Base-by-base conservation (phyloP, 2,329 filamentous ascomycete species). In the Fusarium sterilihyphosum region DNA sequence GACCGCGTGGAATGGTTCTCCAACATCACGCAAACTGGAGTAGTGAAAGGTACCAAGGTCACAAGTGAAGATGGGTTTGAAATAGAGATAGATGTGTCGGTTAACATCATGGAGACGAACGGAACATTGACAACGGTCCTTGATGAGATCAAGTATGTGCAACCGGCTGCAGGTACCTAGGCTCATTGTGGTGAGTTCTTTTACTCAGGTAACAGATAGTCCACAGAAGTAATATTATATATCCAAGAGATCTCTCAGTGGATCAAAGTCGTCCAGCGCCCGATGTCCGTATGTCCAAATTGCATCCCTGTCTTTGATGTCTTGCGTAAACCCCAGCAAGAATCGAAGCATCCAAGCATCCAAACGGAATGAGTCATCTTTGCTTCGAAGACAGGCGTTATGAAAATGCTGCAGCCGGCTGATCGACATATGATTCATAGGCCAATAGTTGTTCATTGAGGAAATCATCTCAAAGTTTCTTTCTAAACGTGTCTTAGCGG, bases 391-490 rank as follows among this genome's bases (percentile, higher is more conserved):
- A 29, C 70, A 73, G 43, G 63, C 70, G 12, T 71, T 64, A 29
- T 71, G 67, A 33, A 73, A 73, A 22, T 61, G 49, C 20, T 67
- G 26, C 4, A 73, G 50, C 7, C 59, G 49, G 29, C 46, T 60
- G 33, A 71, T 54, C 3, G 67, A 67, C 17, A 54, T 57, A 5
- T 60, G 46, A 12, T 71, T 41, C 35, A 49, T 61, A 0, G 84
- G 82, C 85, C 85, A 87, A 61, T 82, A 84, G 6, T 73, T 77
- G 38, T 83, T 77, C 40, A 88, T 70, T 11, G 80, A 75, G 2
- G 82, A 81, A n/a, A 87, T 75, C 24, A 85, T 83, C 67, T 83
- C 79, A 63, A 87, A 87, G 63, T 87, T 87, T 26, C 78, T 78
- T 69, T 85, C 84, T 3, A 87, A 78, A 13, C 82, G 79, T 16